These are phyloP conservation scores for Xerophyta viscosa DNA, from an alignment of 106 monocot genomes.

Conservation along the genomic window DNA sequence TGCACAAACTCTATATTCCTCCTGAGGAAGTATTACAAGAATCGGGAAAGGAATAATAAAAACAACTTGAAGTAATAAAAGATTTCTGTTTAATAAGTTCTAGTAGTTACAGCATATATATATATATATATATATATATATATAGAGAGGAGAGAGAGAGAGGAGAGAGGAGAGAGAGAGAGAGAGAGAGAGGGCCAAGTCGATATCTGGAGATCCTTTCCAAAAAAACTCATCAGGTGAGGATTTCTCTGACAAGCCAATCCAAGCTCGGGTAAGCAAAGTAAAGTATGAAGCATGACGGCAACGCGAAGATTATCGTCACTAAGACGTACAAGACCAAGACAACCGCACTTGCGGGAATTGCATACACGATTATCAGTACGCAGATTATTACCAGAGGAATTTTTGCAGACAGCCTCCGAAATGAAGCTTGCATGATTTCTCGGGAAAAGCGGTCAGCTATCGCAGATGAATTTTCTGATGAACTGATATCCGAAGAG, in stretches of 20 bases:
- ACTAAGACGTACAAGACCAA: constrained; percentile 36
- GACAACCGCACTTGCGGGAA: constrained; percentile 41
- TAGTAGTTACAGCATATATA: too few relatives aligned
- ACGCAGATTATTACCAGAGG: constrained; percentile 50
- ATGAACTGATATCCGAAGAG: not conserved
- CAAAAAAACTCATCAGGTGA: too few relatives aligned
- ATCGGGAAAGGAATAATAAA: too few relatives aligned
- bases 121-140: too few relatives aligned
- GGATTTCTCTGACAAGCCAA: constrained; percentile 58
- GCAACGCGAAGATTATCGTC: constrained; percentile 43
- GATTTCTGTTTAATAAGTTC: too few relatives aligned
- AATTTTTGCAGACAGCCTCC: constrained; percentile 36
- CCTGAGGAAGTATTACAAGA: too few relatives aligned
- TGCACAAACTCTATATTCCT: too few relatives aligned
- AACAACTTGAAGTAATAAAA: too few relatives aligned
- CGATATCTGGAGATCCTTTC: too few relatives aligned
- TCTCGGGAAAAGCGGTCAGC: constrained; percentile 17
- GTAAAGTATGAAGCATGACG: constrained; percentile 46
- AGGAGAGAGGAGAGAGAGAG: too few relatives aligned
- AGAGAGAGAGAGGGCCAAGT: too few relatives aligned
- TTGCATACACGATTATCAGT: constrained; percentile 43
- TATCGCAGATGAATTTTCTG: not conserved
- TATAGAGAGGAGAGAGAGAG: too few relatives aligned
- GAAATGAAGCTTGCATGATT: constrained; percentile 17
- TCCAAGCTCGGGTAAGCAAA: constrained; percentile 60